phyloP scores from a whole-genome alignment of 305 asterid genomes.

The Fraxinus latifolia region DNA sequence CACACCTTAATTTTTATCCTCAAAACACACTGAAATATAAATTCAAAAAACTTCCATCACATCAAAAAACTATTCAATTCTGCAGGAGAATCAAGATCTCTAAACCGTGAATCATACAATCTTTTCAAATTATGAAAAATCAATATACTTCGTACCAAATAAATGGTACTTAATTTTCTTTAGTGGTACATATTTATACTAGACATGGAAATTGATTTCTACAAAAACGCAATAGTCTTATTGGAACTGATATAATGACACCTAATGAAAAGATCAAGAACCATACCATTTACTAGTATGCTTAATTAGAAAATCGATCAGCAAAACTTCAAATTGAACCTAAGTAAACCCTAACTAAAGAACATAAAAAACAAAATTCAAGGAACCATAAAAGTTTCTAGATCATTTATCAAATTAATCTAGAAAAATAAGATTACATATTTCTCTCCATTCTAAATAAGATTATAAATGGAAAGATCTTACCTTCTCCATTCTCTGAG shows the following conservation, averaged over 20 bases:
- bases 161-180: neutral
- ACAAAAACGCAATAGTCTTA: neutral
- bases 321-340: neutral
- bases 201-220: neutral
- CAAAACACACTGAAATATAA: neutral
- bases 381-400: neutral
- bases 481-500: conserved; percentile 86
- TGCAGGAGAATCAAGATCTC: neutral
- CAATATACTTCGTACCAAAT: neutral
- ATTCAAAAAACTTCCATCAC: neutral
- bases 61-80: neutral
- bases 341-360: neutral
- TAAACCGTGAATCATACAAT: neutral
- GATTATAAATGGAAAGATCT: neutral
- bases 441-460: neutral
- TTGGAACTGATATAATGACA: neutral
- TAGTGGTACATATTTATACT: neutral
- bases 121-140: neutral
- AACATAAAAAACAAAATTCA: neutral
- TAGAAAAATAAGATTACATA: neutral
- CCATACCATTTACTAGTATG: neutral
- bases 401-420: conserved; percentile 7
- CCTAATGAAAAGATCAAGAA: neutral
- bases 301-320: conserved; percentile 12
- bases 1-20: neutral